These are phyloP conservation scores for Sphagnum magellanicum DNA, from an alignment of 228 moss, liverwort and hornwort genomes.

Conservation along the genomic window DNA sequence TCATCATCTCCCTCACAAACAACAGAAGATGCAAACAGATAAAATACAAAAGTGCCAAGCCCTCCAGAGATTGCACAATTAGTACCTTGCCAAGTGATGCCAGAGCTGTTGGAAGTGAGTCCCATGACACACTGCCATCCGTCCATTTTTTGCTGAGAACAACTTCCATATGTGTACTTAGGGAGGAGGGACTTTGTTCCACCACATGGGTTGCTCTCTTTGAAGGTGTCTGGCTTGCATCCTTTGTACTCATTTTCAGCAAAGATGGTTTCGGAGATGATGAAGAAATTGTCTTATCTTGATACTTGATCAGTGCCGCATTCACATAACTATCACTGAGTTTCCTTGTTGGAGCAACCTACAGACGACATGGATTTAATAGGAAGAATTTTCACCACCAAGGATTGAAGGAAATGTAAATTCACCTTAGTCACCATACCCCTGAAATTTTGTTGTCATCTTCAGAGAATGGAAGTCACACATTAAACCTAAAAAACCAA, in stretches of 20 bases:
- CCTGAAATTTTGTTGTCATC: no score
- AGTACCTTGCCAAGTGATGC: slow-evolving; percentile 76
- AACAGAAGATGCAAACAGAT: no score
- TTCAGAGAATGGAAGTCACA: neutral
- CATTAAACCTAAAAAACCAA: neutral
- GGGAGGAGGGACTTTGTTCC: slow-evolving; percentile 16
- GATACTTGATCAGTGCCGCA: slow-evolving; percentile 23
- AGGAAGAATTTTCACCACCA: neutral
- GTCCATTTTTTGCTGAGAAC: slow-evolving; percentile 81
- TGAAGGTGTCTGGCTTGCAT: slow-evolving; percentile 18
- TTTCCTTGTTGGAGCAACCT: slow-evolving; percentile 69
- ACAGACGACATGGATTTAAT: slow-evolving; percentile 1
- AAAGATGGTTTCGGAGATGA: slow-evolving; percentile 28
- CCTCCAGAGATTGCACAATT: no score
- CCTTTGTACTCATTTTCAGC: slow-evolving; percentile 14
- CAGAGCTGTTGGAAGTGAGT: slow-evolving; percentile 51
- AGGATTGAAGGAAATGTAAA: neutral
- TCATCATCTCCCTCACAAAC: no score
- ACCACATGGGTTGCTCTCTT: slow-evolving; percentile 24
- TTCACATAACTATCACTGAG: slow-evolving; percentile 45
- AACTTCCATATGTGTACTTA: slow-evolving; percentile 22
- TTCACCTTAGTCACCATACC: no score
- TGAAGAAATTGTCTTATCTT: slow-evolving; percentile 19
- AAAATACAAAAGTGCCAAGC: no score
- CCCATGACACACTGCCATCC: slow-evolving; percentile 89